A percentile compares a stretch with the other conserved stretches of the same genome.
phyloP scores from a whole-genome alignment of 1,139 yeast species.

The Yamadazyma sp. region DNA sequence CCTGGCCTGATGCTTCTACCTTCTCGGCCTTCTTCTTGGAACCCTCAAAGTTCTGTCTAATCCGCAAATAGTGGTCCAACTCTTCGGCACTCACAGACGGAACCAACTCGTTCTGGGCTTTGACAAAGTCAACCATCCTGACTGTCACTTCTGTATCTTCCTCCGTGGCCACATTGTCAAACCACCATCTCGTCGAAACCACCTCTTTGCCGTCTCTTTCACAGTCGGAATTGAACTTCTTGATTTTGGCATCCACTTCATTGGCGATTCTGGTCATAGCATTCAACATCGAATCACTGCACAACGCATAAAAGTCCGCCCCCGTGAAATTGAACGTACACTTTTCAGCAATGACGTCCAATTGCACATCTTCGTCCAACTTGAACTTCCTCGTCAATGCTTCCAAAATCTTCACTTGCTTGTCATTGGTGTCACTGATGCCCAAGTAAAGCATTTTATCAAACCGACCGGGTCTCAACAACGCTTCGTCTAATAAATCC shows the following conservation, averaged over 20 bases:
- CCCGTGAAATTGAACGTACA: slow-evolving; percentile 94
- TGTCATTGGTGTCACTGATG: slow-evolving; percentile 85
- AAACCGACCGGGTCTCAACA: slow-evolving; percentile 92
- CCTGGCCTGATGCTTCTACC: not conserved
- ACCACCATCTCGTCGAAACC: slow-evolving; percentile 84
- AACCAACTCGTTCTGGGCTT: slow-evolving; percentile 67
- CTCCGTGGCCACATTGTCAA: slow-evolving; percentile 73
- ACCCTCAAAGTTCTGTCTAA: slow-evolving; percentile 78
- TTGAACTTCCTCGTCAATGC: slow-evolving; percentile 87
- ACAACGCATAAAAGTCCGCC: slow-evolving; percentile 94
- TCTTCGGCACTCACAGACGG: slow-evolving; percentile 92
- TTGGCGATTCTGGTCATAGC: slow-evolving; percentile 91
- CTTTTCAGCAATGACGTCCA: slow-evolving; percentile 57
- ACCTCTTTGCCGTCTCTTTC: slow-evolving; percentile 28
- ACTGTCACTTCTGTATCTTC: slow-evolving; percentile 73
- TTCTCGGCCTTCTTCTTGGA: slow-evolving; percentile 22
- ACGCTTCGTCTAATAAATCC: slow-evolving; percentile 88
- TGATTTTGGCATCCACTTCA: slow-evolving; percentile 68
- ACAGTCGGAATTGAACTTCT: slow-evolving; percentile 44
- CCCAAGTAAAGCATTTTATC: slow-evolving; percentile 94
- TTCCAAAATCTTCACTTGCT: slow-evolving; percentile 80
- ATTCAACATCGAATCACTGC: slow-evolving; percentile 91
- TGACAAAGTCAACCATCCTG: slow-evolving; percentile 66
- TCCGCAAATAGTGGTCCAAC: slow-evolving; percentile 72
- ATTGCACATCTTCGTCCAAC: slow-evolving; percentile 59